Conservation (phyloP, 345 rosid genomes). For the Camelina laxa region DNA sequence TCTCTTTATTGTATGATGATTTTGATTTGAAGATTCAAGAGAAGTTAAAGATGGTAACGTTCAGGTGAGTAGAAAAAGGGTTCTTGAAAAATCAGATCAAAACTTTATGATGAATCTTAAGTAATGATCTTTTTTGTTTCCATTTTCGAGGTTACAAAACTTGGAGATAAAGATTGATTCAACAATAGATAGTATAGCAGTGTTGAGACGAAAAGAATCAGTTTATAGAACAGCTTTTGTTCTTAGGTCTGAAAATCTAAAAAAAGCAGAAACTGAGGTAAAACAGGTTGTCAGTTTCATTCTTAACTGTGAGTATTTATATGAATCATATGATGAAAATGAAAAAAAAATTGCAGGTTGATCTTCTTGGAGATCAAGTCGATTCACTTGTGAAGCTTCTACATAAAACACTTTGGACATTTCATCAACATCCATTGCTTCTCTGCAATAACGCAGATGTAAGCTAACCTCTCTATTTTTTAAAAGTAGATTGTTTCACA, state of each 20-base stretch:
- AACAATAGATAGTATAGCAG: constrained; percentile 33
- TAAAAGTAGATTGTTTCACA: constrained; percentile 11
- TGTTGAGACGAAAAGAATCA: constrained; percentile 46
- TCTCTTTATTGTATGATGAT: constrained; percentile 37
- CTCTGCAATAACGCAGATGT: constrained; percentile 57
- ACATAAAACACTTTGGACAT: constrained; percentile 53
- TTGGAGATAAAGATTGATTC: constrained; percentile 46
- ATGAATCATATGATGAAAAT: background rate
- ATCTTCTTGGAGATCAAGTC: constrained; percentile 85
- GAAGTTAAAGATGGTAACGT: constrained; percentile 41
- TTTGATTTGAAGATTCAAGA: constrained; percentile 49
- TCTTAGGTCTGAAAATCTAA: constrained; percentile 69
- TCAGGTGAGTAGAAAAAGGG: constrained; percentile 45
- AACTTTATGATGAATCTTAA: background rate
- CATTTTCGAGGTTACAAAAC: constrained; percentile 56
- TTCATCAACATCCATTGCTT: constrained; percentile 50
- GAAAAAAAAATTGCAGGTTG: constrained; percentile 55
- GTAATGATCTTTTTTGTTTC: background rate
- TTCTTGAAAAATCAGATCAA: background rate
- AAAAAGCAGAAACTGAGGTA: constrained; percentile 84
- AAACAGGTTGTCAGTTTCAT: background rate
- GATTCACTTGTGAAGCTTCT: constrained; percentile 58
- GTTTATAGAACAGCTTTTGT: constrained; percentile 66
- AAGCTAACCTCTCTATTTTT: constrained; percentile 18
- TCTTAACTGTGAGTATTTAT: background rate